A percentile compares a stretch with the other conserved stretches of the same genome.
Evolutionary conservation across 257 asterid species (phyloP).

Genomic region (Solanum sejunctum): DNA sequence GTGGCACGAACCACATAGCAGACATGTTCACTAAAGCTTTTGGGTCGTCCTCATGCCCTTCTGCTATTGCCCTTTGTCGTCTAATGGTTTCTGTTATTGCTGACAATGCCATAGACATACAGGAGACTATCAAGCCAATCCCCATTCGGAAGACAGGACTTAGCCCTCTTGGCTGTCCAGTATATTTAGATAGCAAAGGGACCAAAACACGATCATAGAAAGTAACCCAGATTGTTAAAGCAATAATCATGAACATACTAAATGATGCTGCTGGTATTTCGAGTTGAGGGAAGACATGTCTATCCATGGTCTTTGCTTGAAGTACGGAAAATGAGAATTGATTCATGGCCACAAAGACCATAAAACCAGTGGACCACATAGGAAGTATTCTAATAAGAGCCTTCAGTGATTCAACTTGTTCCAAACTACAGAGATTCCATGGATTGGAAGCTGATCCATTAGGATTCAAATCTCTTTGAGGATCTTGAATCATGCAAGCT

Average conservation of each 20-base stretch:
- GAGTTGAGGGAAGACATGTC: background rate
- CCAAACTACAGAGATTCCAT: constrained; percentile 1
- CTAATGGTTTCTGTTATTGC: constrained; percentile 4
- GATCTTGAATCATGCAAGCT: background rate
- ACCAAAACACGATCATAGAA: background rate
- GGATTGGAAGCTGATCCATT: constrained; percentile 3
- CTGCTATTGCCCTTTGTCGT: too few relatives aligned
- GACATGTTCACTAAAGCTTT: too few relatives aligned
- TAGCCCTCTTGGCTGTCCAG: background rate
- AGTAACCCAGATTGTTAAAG: background rate
- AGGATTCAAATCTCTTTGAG: background rate
- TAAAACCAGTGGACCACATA: constrained; percentile 4
- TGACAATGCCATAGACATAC: background rate
- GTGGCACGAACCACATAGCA: too few relatives aligned
- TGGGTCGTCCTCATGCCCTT: too few relatives aligned
- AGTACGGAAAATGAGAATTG: background rate
- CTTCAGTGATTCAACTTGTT: constrained; percentile 4
- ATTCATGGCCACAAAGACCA: background rate
- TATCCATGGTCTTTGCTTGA: background rate
- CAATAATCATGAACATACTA: background rate
- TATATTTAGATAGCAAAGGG: background rate
- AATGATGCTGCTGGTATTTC: constrained; percentile 17
- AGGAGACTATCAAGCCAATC: background rate
- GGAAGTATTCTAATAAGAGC: constrained; percentile 3
- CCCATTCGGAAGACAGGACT: constrained; percentile 1